These are phyloP conservation scores for Opeltia flavorubescens DNA, from an alignment of 495 filamentous ascomycete genomes.

Conservation along the genomic window DNA sequence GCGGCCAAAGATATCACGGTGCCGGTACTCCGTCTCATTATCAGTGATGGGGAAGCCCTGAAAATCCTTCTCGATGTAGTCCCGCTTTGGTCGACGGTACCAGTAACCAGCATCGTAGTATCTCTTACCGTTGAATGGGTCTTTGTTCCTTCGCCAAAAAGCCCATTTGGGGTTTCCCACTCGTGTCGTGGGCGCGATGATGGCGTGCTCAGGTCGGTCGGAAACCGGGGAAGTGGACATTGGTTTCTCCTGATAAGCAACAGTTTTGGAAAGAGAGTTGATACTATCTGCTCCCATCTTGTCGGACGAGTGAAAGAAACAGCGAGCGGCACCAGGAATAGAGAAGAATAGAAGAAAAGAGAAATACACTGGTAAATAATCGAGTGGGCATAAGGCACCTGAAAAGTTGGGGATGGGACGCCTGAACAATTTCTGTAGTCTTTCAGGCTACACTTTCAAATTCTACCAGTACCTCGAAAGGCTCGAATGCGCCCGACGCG, in stretches of 20 bases:
- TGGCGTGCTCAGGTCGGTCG: not conserved
- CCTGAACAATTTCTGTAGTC: no score
- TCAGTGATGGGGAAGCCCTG: not conserved
- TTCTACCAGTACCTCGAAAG: no score
- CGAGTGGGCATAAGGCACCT: no score
- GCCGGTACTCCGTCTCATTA: not conserved
- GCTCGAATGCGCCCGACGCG: no score
- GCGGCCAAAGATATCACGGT: not conserved
- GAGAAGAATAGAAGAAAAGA: no score
- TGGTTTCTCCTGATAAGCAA: not conserved
- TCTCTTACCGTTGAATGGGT: not conserved
- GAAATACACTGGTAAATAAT: no score
- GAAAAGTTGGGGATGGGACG: no score
- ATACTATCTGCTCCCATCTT: no score
- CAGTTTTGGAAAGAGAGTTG: no score
- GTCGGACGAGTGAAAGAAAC: no score
- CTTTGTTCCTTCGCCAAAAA: not conserved
- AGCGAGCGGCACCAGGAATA: no score
- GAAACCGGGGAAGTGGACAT: not conserved
- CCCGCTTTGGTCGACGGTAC: not conserved
- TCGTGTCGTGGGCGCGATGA: not conserved
- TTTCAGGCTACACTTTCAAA: no score
- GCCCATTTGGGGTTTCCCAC: not conserved
- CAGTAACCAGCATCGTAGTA: not conserved
- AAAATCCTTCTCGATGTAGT: not conserved